Evolutionary conservation across 257 asterid species (phyloP).

Genomic region (Salvia miltiorrhiza): DNA sequence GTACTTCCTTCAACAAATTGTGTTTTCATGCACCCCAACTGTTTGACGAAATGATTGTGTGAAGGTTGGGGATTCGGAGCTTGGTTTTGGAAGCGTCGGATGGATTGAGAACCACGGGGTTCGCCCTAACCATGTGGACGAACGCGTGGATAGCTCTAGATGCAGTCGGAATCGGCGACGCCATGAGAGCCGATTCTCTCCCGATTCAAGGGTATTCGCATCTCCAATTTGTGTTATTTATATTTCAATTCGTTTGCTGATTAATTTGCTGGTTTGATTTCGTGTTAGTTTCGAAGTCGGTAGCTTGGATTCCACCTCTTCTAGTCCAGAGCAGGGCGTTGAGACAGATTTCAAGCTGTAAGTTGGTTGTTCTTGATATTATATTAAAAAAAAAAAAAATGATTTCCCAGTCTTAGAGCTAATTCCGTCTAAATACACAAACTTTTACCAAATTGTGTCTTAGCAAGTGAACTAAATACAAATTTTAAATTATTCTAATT

Average conservation of each 20-base stretch:
- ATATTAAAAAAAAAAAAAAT: too few relatives aligned
- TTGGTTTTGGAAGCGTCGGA: conserved; percentile 79
- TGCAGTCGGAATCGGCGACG: conserved; percentile 60
- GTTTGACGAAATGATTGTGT: too few relatives aligned
- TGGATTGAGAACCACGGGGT: conserved; percentile 54
- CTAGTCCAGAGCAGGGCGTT: too few relatives aligned
- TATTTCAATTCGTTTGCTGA: too few relatives aligned
- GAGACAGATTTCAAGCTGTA: conserved; percentile 28
- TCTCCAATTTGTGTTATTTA: too few relatives aligned
- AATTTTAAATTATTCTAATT: too few relatives aligned
- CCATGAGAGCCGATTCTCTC: conserved; percentile 42
- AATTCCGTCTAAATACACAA: too few relatives aligned
- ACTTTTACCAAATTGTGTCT: too few relatives aligned
- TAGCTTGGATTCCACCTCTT: conserved; percentile 36
- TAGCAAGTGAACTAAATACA: too few relatives aligned
- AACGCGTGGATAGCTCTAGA: conserved; percentile 89
- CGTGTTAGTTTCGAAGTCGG: conserved; percentile 24
- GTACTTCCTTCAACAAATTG: conserved; percentile 16
- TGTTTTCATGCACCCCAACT: too few relatives aligned
- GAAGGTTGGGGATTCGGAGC: conserved; percentile 63
- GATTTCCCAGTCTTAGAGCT: too few relatives aligned
- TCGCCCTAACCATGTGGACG: conserved; percentile 61
- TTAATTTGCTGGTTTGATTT: not conserved
- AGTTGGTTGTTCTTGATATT: conserved; percentile 2
- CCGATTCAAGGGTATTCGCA: conserved; percentile 53